A percentile compares a stretch with the other conserved stretches of the same genome.
Conservation (phyloP, 306 rosid genomes). For the Vigna mungo region DNA sequence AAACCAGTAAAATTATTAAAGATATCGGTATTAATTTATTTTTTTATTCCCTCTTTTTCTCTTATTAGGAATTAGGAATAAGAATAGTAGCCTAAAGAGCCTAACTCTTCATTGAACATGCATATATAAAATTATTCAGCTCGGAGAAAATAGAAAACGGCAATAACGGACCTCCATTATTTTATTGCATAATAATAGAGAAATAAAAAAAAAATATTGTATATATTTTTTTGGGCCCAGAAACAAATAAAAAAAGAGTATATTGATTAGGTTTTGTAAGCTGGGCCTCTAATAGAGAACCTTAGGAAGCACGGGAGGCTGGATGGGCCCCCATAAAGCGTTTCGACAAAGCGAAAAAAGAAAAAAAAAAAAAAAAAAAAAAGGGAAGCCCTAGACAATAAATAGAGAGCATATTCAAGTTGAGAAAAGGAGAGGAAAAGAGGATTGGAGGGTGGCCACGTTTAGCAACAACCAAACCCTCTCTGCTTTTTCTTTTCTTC, state of each 20-base stretch:
- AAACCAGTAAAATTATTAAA: too few species aligned
- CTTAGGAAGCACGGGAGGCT: background rate
- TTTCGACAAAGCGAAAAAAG: background rate
- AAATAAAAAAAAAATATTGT: too few species aligned
- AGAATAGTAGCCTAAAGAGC: too few species aligned
- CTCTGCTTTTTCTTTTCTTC: slow-evolving; percentile 4
- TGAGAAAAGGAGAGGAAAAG: slow-evolving; percentile 40
- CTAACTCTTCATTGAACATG: too few species aligned
- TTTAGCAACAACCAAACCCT: slow-evolving; percentile 37
- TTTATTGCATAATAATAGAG: too few species aligned
- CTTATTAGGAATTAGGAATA: too few species aligned
- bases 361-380: background rate
- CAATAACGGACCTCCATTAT: too few species aligned
- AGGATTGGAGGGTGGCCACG: slow-evolving; percentile 56
- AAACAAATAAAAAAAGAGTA: background rate
- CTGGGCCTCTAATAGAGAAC: background rate
- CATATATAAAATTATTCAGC: too few species aligned
- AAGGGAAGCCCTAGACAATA: slow-evolving; percentile 44
- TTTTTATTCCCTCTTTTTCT: too few species aligned
- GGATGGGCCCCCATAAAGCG: slow-evolving; percentile 40
- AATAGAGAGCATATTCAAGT: slow-evolving; percentile 39
- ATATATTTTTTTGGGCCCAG: background rate
- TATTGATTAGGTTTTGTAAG: background rate
- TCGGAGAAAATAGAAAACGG: too few species aligned
- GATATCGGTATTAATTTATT: too few species aligned